Evolutionary conservation across 805 yeast species (phyloP).

Genomic region (Cephaloascus albidus): DNA sequence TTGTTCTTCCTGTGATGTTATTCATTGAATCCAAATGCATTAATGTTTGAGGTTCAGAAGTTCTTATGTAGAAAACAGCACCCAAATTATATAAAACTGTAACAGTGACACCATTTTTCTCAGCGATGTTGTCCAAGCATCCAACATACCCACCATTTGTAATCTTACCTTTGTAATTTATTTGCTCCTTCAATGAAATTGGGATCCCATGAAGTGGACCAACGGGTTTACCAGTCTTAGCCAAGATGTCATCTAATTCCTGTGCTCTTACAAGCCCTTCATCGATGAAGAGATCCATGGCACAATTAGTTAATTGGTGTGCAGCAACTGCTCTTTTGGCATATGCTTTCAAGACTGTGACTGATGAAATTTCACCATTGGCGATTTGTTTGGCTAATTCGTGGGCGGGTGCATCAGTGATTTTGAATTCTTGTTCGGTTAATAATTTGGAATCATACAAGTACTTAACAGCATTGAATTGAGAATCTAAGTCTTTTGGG

Average conservation of each 20-base stretch:
- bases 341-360: conserved; percentile 46
- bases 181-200: conserved; percentile 59
- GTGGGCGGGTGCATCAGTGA: conserved; percentile 34
- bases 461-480: conserved; percentile 25
- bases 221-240: conserved; percentile 37
- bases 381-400: conserved; percentile 34
- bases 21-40: conserved; percentile 63
- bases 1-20: conserved; percentile 49
- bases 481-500: conserved; percentile 23
- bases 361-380: conserved; percentile 35
- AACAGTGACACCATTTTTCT: conserved; percentile 36
- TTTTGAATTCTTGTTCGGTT: conserved; percentile 26
- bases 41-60: conserved; percentile 59
- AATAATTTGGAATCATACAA: conserved; percentile 20
- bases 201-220: conserved; percentile 72
- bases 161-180: conserved; percentile 40
- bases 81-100: conserved; percentile 41
- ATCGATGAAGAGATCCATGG: conserved; percentile 52
- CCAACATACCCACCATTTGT: conserved; percentile 56
- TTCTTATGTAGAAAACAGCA: conserved; percentile 55
- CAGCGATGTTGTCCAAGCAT: conserved; percentile 35
- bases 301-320: conserved; percentile 42
- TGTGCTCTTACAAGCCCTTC: conserved; percentile 53
- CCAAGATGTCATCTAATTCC: conserved; percentile 44
- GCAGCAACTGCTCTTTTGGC: conserved; percentile 39